These are phyloP conservation scores for Glycyrrhiza uralensis DNA, from an alignment of 306 rosid species.

Conservation along the genomic window DNA sequence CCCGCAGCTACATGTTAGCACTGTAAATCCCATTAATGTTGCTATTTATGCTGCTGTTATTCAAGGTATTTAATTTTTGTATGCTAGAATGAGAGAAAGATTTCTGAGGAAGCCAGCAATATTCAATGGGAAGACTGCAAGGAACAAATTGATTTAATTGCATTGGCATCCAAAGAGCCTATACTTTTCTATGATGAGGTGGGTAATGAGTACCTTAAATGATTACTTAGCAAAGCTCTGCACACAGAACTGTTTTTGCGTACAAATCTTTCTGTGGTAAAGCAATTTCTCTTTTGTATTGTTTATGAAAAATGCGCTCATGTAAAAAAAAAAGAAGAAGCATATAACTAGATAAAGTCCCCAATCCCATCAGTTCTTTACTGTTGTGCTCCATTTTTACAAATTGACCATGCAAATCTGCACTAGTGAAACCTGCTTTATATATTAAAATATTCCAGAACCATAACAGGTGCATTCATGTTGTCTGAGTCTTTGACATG, in stretches of 20 bases:
- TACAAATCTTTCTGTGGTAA: neutral
- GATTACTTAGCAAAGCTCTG: neutral
- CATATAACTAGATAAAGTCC: neutral
- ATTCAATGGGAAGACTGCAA: slow-evolving; percentile 79
- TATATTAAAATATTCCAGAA: slow-evolving; percentile 1
- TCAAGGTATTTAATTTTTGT: slow-evolving; percentile 8
- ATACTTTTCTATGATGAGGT: slow-evolving; percentile 98
- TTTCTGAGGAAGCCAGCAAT: slow-evolving; percentile 39
- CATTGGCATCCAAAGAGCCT: slow-evolving; percentile 88
- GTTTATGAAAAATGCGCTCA: neutral
- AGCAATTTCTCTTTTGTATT: slow-evolving; percentile 6
- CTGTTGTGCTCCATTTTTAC: neutral
- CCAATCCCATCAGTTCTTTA: neutral
- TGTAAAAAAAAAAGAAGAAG: neutral
- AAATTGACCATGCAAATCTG: neutral
- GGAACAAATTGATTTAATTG: slow-evolving; percentile 72
- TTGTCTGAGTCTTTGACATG: slow-evolving; percentile 7
- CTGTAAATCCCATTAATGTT: neutral
- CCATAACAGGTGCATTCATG: neutral
- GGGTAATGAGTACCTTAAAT: slow-evolving; percentile 29
- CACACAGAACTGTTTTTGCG: neutral
- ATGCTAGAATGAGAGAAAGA: slow-evolving; percentile 40
- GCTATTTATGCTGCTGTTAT: neutral
- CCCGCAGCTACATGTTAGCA: neutral
- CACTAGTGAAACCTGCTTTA: neutral